phyloP scores from a whole-genome alignment of 306 rosid genomes.

The Casuarina equisetifolia region DNA sequence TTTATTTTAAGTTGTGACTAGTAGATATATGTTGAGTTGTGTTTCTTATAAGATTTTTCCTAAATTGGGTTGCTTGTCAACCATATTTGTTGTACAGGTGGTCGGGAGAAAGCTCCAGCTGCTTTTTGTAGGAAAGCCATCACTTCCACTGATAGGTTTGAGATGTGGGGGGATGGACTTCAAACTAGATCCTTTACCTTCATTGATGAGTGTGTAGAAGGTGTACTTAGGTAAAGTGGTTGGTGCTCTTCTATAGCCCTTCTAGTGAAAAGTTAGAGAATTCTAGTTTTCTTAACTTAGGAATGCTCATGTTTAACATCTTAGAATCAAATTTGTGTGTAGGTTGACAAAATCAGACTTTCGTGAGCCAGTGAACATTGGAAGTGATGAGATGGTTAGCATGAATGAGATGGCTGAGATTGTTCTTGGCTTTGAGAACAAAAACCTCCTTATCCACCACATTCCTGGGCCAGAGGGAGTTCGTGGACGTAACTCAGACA shows the following conservation, averaged over 20 bases:
- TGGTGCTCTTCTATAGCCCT: slow-evolving; percentile 11
- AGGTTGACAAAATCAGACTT: slow-evolving; percentile 98
- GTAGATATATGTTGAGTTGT: neutral
- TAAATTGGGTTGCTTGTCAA: slow-evolving; percentile 17
- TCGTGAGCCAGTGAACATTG: slow-evolving; percentile 94
- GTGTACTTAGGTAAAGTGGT: slow-evolving; percentile 78
- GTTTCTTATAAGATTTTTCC: slow-evolving; percentile 16
- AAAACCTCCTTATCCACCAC: slow-evolving; percentile 76
- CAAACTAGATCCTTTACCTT: slow-evolving; percentile 98
- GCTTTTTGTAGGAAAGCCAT: slow-evolving; percentile 87
- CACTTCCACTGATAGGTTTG: slow-evolving; percentile 79
- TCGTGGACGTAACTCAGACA: slow-evolving; percentile 98
- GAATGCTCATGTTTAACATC: neutral
- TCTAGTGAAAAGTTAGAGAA: neutral
- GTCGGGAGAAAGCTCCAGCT: slow-evolving; percentile 99
- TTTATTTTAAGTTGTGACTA: slow-evolving; percentile 14
- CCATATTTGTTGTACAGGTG: slow-evolving; percentile 53
- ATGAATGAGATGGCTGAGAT: slow-evolving; percentile 99
- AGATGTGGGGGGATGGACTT: slow-evolving; percentile 99
- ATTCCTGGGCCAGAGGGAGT: slow-evolving; percentile 99
- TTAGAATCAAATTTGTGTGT: slow-evolving; percentile 7
- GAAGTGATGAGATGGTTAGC: slow-evolving; percentile 99
- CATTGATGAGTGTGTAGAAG: slow-evolving; percentile 99
- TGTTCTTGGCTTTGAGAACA: slow-evolving; percentile 86
- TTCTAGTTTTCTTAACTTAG: neutral